Base-by-base conservation (phyloP, 225 moss, liverwort and hornwort species). In the Polytrichum commune region DNA sequence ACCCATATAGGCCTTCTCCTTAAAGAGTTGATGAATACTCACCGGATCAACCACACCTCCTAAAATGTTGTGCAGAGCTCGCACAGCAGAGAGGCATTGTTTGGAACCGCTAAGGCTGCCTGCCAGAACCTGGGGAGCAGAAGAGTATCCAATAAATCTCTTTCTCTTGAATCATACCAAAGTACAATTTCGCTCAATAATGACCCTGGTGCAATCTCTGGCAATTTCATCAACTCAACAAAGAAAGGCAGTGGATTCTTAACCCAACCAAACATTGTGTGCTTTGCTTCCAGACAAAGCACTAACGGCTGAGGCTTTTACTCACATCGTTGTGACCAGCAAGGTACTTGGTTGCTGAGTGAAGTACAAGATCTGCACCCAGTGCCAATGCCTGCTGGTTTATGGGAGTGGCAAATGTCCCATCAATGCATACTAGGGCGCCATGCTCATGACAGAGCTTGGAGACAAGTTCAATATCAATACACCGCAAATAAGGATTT, bases 321-420 rank as follows among this genome's bases (percentile, higher is more conserved):
- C 94, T 89, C 69, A 97, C 97, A 76, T 98, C 97, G 74, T 98
- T 98, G 80, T 98, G 95, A 46, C 97, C 97, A 57, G 94, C 97
- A 75, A 98, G 89, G 75, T 98, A 98, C 69, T 98, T 98, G 68
- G 97, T 95, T 67, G 93, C 95, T 53, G 97, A 98, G 77, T 98
- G 97, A 67, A 98, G 84, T 19, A 98, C 89, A 78, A 98, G 88
- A 80, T 98, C 95, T 63, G 97, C 97, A 63, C 97, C 97, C 54
- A 98, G 75, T 71, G 91, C 86, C 81, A 98, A 83, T 24, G 87
- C 94, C 80, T 85, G 90, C 76, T 98, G 97, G 81, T 98, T 98
- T 60, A 98, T 83, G 70, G 97, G 97, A 79, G 97, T 98, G 65
- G 97, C 97, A 82, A 98, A 98, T 76, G 97, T 98, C 65, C 95